Percentiles rank a stretch among this genome's conserved stretches.
These are phyloP conservation scores for Mycothermus thermophilus DNA, from an alignment of 495 filamentous ascomycete genomes.

Conservation along the genomic window DNA sequence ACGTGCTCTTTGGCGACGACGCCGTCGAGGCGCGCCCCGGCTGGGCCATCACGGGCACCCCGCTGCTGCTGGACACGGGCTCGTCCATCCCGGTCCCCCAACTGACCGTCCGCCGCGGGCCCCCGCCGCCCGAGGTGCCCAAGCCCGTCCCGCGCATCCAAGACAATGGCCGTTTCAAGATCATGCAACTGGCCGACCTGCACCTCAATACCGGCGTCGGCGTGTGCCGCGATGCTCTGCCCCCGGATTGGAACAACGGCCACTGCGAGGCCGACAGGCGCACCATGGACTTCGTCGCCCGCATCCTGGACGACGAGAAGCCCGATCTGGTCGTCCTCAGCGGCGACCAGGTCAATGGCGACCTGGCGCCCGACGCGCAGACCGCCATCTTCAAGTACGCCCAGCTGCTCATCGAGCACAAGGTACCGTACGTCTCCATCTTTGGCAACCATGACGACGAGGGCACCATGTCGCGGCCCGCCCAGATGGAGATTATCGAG, in stretches of 20 bases:
- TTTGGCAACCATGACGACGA: slow-evolving; percentile 98
- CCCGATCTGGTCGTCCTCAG: slow-evolving; percentile 83
- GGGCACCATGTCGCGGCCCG: slow-evolving; percentile 57
- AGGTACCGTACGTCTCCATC: slow-evolving; percentile 84
- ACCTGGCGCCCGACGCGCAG: slow-evolving; percentile 82
- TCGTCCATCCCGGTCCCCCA: slow-evolving; percentile 51
- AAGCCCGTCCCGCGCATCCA: slow-evolving; percentile 61
- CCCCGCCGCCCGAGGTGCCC: slow-evolving; percentile 33
- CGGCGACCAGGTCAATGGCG: slow-evolving; percentile 92
- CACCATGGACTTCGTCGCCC: slow-evolving; percentile 77
- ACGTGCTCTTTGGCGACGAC: slow-evolving; percentile 87
- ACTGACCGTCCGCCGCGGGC: slow-evolving; percentile 63
- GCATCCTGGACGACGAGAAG: slow-evolving; percentile 74
- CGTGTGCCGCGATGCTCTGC: slow-evolving; percentile 68
- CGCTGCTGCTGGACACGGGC: slow-evolving; percentile 50
- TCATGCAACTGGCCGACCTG: slow-evolving; percentile 84
- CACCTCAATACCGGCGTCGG: slow-evolving; percentile 86
- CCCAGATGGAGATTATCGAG: slow-evolving; percentile 73
- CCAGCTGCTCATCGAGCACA: slow-evolving; percentile 68
- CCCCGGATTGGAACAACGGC: slow-evolving; percentile 51
- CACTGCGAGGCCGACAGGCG: slow-evolving; percentile 82
- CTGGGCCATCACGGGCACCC: slow-evolving; percentile 62
- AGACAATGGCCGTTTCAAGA: slow-evolving; percentile 91
- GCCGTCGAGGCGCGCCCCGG: slow-evolving; percentile 75
- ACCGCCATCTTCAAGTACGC: slow-evolving; percentile 86